Evolutionary conservation across 345 rosid genomes (phyloP), one percentile per base, ranked within the genome.

Genomic region (Durio zibethinus): DNA sequence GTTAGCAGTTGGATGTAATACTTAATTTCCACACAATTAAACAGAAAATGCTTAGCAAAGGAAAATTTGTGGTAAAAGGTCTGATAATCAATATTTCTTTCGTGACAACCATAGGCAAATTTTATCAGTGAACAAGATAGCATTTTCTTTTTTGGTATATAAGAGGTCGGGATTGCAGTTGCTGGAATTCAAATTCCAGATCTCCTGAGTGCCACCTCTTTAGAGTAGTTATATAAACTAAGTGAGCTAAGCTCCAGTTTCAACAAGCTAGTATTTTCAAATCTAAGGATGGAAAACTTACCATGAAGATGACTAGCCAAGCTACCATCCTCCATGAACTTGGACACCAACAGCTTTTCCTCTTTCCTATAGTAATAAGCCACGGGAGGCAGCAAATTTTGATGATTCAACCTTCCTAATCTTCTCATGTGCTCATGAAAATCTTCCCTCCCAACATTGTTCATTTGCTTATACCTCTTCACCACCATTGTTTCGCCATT

Each of bases 391-490:
- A 87, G 78, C 64, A 92, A 70, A 69, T 92, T 90, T 1, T 88
- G 91, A 86, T 90, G 95, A 16, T 54, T 73, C 79, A 92, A 68
- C 74, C 84, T 87, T 60, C 93, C 95, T 27, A 92, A 61, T 72
- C 88, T 77, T 74, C 88, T 86, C 88, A 92, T 87, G 47, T 92
- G 93, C 43, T 92, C 93, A 63, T 85, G 85, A 76, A 89, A 90
- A 70, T 88, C 93, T 23, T 89, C 92, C 80, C 90, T 82, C n/a
- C 93, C 91, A 0, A 90, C 86, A 40, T 83, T 85, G 76, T 82
- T 92, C 97, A 92, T 92, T 68, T 89, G 90, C 76, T 90, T 87
- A 62, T 90, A 92, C 87, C 93, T 86, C 89, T 92, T 92, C 65
- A 91, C 97, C 53, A 92, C 97, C 62, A 88, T n/a, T 1, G 83